Conservation (phyloP, 2,329 filamentous ascomycete genomes). For the Sclerotinia spermophila region DNA sequence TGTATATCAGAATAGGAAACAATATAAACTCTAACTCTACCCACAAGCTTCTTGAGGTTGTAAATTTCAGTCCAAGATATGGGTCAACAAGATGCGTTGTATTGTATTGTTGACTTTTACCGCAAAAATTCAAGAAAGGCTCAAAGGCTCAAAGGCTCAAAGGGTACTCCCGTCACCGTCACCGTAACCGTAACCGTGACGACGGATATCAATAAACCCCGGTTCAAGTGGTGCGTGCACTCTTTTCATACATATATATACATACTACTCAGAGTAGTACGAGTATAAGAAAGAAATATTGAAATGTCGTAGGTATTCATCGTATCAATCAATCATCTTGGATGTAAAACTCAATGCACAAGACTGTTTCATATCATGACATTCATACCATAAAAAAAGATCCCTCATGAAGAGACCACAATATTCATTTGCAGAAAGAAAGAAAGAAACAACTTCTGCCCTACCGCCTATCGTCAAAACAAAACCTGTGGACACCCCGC, state of each 20-base stretch:
- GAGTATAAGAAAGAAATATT: neutral
- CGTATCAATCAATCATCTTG: neutral
- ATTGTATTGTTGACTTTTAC: slow-evolving; percentile 12
- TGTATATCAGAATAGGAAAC: neutral
- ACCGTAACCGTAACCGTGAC: slow-evolving; percentile 15
- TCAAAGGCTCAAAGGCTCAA: no score
- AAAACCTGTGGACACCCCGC: slow-evolving; percentile 16
- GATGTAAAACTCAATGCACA: no score
- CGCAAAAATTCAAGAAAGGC: slow-evolving; percentile 4
- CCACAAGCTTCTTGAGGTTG: no score
- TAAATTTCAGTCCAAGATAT: neutral
- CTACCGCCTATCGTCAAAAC: neutral
- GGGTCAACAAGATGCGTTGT: slow-evolving; percentile 13
- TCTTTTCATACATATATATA: neutral
- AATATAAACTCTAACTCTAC: no score
- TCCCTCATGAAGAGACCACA: neutral
- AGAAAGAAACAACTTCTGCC: slow-evolving; percentile 3
- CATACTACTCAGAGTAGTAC: neutral
- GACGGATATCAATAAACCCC: slow-evolving; percentile 9
- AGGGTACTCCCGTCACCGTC: neutral
- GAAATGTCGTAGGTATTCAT: neutral
- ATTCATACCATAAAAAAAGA: neutral
- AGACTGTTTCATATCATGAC: neutral
- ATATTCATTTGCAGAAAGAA: neutral
- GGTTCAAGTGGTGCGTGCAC: slow-evolving; percentile 4